These are phyloP conservation scores for Teratosphaeria pseudoeucalypti DNA, from an alignment of 2,329 filamentous ascomycete species.

Conservation along the genomic window DNA sequence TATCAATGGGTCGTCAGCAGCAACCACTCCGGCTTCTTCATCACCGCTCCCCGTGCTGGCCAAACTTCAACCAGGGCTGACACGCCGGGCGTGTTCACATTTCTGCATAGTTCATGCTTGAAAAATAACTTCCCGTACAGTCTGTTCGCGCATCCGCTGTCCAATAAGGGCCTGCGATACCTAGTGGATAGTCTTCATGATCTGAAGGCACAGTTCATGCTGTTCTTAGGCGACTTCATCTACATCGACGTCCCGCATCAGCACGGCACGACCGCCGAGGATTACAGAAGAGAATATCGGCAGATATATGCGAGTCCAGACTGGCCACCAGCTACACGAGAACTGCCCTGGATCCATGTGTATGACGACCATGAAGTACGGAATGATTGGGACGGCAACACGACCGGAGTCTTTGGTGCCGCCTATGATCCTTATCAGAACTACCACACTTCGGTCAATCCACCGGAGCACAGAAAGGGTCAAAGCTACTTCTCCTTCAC, in stretches of 20 bases:
- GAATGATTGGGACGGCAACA: conserved; percentile 84
- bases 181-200: conserved; percentile 63
- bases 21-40: conserved; percentile 74
- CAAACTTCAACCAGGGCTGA: conserved; percentile 42
- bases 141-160: conserved; percentile 69
- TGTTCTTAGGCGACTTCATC: conserved; percentile 75
- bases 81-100: conserved; percentile 66
- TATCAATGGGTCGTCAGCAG: conserved; percentile 85
- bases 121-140: conserved; percentile 85
- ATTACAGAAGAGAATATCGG: conserved; percentile 85
- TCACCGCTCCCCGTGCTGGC: conserved; percentile 62
- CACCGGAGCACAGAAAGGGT: conserved; percentile 49
- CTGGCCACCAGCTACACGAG: conserved; percentile 64
- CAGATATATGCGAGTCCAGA: conserved; percentile 94
- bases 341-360: conserved; percentile 95
- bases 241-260: conserved; percentile 80
- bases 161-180: conserved; percentile 68
- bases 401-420: conserved; percentile 65
- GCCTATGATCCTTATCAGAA: conserved; percentile 77
- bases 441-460: conserved; percentile 80
- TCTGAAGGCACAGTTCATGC: conserved; percentile 62
- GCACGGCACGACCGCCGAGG: conserved; percentile 59
- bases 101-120: conserved; percentile 86
- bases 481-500: conserved; percentile 83
- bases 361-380: conserved; percentile 93